phyloP scores from a whole-genome alignment of 352 stramenopile species.

The Pilasporangium apinafurcum region DNA sequence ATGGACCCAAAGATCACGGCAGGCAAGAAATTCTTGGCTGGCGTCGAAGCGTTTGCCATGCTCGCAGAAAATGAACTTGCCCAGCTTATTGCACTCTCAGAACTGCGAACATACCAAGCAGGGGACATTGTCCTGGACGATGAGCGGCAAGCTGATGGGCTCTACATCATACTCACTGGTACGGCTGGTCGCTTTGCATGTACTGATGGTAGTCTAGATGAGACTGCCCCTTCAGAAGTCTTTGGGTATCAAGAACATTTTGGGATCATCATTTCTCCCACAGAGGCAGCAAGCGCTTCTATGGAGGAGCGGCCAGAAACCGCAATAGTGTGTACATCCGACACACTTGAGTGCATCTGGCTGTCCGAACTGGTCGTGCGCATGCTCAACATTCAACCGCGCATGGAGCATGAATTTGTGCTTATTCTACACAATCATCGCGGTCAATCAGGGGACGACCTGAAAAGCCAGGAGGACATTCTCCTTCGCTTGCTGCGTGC shows the following conservation, averaged over 20 bases:
- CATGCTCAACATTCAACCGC: constrained; percentile 57
- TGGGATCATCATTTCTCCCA: constrained; percentile 33
- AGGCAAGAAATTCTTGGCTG: constrained; percentile 46
- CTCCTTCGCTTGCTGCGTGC: constrained; percentile 31
- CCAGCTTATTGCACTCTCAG: constrained; percentile 37
- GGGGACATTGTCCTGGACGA: constrained; percentile 36
- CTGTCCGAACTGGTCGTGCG: constrained; percentile 40
- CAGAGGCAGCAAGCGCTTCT: constrained; percentile 14
- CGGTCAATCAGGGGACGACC: constrained; percentile 10
- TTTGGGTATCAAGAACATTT: constrained; percentile 57
- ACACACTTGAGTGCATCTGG: constrained; percentile 46
- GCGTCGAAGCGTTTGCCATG: constrained; percentile 47
- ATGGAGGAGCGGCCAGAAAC: constrained; percentile 25
- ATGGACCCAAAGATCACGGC: constrained; percentile 41
- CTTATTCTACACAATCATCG: constrained; percentile 38
- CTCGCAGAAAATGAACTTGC: constrained; percentile 49
- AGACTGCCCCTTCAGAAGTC: constrained; percentile 11
- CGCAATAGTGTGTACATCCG: constrained; percentile 19
- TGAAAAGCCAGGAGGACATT: constrained; percentile 29
- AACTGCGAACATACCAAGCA: constrained; percentile 26
- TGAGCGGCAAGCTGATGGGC: constrained; percentile 39
- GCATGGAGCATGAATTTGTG: constrained; percentile 53
- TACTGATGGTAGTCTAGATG: constrained; percentile 11
- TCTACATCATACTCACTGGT: constrained; percentile 48
- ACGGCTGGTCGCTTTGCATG: constrained; percentile 19